phyloP scores from a whole-genome alignment of 169 alveolate genomes.

The Eimeria necatrix region DNA sequence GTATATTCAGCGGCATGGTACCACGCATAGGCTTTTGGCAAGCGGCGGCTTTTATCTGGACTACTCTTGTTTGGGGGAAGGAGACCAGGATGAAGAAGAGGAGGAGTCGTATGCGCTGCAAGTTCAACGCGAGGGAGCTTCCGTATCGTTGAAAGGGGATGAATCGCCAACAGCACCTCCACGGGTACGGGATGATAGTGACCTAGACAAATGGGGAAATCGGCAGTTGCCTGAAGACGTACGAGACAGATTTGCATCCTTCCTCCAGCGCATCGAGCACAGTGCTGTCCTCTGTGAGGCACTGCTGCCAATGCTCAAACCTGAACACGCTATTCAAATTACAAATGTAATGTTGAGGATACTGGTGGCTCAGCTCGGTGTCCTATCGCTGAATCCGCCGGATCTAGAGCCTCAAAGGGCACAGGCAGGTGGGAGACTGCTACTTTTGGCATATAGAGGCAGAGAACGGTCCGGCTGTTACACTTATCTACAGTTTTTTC shows the following conservation, averaged over 20 bases:
- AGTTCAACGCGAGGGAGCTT: no score
- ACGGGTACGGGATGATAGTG: neutral
- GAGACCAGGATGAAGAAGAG: no score
- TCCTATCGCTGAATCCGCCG: slow-evolving; percentile 1
- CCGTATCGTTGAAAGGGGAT: no score
- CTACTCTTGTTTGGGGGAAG: no score
- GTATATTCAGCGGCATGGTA: no score
- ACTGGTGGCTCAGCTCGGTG: neutral
- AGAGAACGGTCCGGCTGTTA: no score
- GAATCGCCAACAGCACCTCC: no score
- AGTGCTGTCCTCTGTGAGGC: neutral
- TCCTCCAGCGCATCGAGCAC: neutral
- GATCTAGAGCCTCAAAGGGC: neutral
- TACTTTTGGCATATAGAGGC: neutral
- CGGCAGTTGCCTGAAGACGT: neutral
- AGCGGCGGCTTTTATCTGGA: no score
- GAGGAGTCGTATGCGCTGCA: no score
- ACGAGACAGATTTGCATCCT: neutral
- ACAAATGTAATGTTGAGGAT: neutral
- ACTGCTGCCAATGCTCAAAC: neutral
- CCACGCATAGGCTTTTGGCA: no score
- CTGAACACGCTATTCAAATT: neutral
- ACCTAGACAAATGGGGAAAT: neutral
- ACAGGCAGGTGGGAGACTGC: neutral
- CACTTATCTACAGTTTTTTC: neutral